These are phyloP conservation scores for Pestalotiopsis sp. DNA, from an alignment of 2,329 filamentous ascomycete species.

Conservation along the genomic window DNA sequence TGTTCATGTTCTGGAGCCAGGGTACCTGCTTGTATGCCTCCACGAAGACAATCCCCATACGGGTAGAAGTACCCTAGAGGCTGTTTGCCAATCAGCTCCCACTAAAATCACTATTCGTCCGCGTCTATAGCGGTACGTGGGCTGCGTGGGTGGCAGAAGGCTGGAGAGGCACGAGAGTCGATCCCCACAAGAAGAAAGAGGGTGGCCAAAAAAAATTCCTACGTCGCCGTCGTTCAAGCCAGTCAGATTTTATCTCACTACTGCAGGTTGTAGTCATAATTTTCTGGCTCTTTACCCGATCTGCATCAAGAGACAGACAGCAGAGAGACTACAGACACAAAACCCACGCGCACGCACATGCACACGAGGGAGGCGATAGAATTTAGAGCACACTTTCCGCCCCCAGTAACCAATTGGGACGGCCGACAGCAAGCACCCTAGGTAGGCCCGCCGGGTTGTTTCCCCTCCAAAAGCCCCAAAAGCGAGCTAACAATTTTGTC, in stretches of 20 bases:
- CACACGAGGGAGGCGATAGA: neutral
- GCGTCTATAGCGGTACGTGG: neutral
- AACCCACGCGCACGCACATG: neutral
- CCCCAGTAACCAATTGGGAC: neutral
- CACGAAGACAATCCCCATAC: neutral
- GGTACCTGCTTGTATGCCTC: neutral
- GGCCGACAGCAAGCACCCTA: neutral
- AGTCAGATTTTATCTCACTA: slow-evolving; percentile 8
- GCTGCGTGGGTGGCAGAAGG: neutral
- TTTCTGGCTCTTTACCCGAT: neutral
- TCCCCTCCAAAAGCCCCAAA: neutral
- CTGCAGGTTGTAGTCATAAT: slow-evolving; percentile 8
- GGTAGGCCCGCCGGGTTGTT: neutral
- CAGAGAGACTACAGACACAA: neutral
- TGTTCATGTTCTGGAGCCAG: neutral
- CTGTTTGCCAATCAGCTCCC: neutral
- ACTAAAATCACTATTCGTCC: neutral
- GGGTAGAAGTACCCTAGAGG: neutral
- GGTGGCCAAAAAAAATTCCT: neutral
- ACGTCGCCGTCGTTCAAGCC: neutral
- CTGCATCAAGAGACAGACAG: neutral
- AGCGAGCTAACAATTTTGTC: neutral
- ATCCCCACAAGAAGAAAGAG: neutral
- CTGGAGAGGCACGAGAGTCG: neutral
- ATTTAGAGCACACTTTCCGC: neutral